Percentiles rank a stretch among this genome's conserved stretches.
phyloP scores from a whole-genome alignment of 2,329 filamentous ascomycete genomes.

The Bipolaris gigantea region DNA sequence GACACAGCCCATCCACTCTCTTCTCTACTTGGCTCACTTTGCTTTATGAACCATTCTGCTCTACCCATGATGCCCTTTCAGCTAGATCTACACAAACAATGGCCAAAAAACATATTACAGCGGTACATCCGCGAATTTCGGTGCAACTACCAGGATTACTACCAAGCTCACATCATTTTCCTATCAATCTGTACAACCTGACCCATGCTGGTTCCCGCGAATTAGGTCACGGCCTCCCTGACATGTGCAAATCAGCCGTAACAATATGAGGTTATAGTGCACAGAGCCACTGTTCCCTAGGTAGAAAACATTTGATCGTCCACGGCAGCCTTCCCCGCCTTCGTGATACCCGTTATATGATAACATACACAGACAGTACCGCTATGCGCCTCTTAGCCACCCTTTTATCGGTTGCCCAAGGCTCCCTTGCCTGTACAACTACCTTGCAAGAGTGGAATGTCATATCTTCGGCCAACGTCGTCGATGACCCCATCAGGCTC shows the following conservation, averaged over 20 bases:
- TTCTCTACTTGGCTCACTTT: not conserved
- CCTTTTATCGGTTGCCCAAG: not conserved
- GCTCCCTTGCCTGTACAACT: not conserved
- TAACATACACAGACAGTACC: not conserved
- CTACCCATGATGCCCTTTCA: not conserved
- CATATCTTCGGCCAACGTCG: conserved; percentile 16
- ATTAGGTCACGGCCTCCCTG: not conserved
- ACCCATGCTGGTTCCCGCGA: not conserved
- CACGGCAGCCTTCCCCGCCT: not conserved
- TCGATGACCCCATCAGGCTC: conserved; percentile 17
- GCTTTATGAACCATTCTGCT: not conserved
- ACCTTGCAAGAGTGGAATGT: conserved; percentile 8
- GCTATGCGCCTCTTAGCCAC: not conserved
- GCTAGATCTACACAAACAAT: no score
- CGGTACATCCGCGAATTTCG: not conserved
- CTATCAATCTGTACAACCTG: not conserved
- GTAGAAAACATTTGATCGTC: not conserved
- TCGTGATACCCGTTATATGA: not conserved
- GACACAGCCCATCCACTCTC: not conserved
- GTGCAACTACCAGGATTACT: not conserved
- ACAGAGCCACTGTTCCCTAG: not conserved
- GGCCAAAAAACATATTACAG: not conserved
- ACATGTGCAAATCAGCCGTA: not conserved
- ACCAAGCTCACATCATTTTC: not conserved
- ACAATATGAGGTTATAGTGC: not conserved